Evolutionary conservation across 164 flowering plant species (phyloP).

Genomic region (Stephania cephalantha): DNA sequence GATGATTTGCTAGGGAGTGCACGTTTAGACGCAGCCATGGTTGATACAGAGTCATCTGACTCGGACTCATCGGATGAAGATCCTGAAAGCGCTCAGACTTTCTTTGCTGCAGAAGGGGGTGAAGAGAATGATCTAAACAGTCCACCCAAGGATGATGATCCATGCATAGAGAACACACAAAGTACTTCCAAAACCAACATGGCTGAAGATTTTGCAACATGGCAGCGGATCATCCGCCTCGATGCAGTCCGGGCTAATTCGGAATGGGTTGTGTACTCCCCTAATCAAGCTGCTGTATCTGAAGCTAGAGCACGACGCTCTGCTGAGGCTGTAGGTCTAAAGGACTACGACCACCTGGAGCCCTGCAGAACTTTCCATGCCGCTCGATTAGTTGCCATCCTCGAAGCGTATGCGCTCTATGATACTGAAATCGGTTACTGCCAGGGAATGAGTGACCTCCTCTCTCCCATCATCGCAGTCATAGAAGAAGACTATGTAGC

Average conservation of each 20-base stretch:
- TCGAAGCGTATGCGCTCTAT: conserved; percentile 88
- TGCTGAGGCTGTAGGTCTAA: conserved; percentile 77
- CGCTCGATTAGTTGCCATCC: conserved; percentile 86
- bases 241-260: conserved; percentile 87
- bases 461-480: conserved; percentile 81
- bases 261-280: conserved; percentile 65
- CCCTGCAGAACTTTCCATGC: conserved; percentile 76
- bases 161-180: conserved; percentile 27
- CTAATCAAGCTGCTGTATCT: conserved; percentile 59
- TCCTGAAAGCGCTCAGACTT: conserved; percentile 12
- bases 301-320: conserved; percentile 50
- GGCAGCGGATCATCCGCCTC: conserved; percentile 92
- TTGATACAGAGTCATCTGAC: conserved; percentile 25
- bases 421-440: conserved; percentile 95
- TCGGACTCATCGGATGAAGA: conserved; percentile 57
- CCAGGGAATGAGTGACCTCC: conserved; percentile 97
- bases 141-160: conserved; percentile 21
- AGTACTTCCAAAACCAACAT: conserved; percentile 18
- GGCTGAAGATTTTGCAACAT: conserved; percentile 69
- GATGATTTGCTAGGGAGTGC: conserved; percentile 22
- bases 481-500: conserved; percentile 80
- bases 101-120: conserved; percentile 20
- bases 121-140: conserved; percentile 25
- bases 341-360: conserved; percentile 78
- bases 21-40: conserved; percentile 10